Percentiles rank a stretch among this genome's conserved stretches.
Conservation (phyloP, 2,329 filamentous ascomycete genomes). For the Metarhizium brunneum region DNA sequence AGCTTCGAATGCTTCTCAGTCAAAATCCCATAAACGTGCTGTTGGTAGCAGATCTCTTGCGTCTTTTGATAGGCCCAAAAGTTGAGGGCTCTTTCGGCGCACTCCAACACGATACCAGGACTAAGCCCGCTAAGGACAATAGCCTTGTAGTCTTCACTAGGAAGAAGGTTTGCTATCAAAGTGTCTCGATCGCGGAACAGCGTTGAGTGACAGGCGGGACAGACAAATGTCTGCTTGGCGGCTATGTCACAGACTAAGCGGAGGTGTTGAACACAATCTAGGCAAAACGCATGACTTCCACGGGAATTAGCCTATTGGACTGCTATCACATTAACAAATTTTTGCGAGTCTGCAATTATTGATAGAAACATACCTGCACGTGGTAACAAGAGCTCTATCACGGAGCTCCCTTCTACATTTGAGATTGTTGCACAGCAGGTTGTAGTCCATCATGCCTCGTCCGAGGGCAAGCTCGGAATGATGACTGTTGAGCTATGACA, state of each 20-base stretch:
- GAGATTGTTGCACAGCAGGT: conserved; percentile 69
- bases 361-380: conserved; percentile 56
- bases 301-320: background rate
- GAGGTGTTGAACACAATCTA: conserved; percentile 57
- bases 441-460: conserved; percentile 54
- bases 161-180: conserved; percentile 61
- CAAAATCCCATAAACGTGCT: conserved; percentile 61
- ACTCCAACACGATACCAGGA: conserved; percentile 78
- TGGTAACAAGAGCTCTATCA: conserved; percentile 73
- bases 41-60: conserved; percentile 76
- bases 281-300: conserved; percentile 74
- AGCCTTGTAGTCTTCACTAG: conserved; percentile 83
- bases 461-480: background rate
- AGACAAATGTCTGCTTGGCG: conserved; percentile 24
- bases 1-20: conserved; percentile 61
- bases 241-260: conserved; percentile 41
- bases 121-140: conserved; percentile 75
- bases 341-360: background rate
- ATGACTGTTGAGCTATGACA: background rate
- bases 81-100: conserved; percentile 64
- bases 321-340: background rate
- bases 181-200: conserved; percentile 68
- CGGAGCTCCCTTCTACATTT: conserved; percentile 63
- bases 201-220: conserved; percentile 65
- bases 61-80: conserved; percentile 85